A percentile compares a stretch with the other conserved stretches of the same genome.
phyloP scores from a whole-genome alignment of 2,329 filamentous ascomycete species.

The Lasiodiplodia gonubiensis region DNA sequence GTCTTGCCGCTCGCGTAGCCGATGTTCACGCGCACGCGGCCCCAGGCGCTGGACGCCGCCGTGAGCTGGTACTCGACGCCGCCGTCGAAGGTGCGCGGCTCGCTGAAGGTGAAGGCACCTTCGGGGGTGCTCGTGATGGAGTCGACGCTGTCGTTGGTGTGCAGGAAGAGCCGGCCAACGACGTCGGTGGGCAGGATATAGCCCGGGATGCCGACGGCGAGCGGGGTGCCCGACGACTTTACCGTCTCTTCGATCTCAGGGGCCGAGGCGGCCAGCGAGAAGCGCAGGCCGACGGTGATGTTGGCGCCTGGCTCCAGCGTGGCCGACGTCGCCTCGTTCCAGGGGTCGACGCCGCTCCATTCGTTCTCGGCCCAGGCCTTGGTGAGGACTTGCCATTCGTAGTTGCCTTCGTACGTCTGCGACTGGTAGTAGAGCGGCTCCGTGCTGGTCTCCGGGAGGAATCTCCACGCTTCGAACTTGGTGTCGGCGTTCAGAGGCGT shows the following conservation, averaged over 20 bases:
- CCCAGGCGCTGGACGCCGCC: conserved; percentile 54
- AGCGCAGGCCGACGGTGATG: conserved; percentile 58
- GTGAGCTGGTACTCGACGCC: conserved; percentile 50
- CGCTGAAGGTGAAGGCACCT: conserved; percentile 45
- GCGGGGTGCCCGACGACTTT: conserved; percentile 51
- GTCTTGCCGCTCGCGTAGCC: conserved; percentile 54
- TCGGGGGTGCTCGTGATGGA: conserved; percentile 49
- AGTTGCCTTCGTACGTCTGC: conserved; percentile 65
- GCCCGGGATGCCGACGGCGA: conserved; percentile 61
- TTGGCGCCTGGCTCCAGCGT: conserved; percentile 53
- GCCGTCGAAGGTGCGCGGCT: conserved; percentile 33
- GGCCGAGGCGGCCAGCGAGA: conserved; percentile 55
- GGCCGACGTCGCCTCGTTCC: conserved; percentile 61
- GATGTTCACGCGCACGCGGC: conserved; percentile 56
- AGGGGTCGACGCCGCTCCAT: conserved; percentile 58
- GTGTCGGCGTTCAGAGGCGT: conserved; percentile 58
- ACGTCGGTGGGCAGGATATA: conserved; percentile 60
- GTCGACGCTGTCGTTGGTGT: conserved; percentile 47
- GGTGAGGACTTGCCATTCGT: conserved; percentile 64
- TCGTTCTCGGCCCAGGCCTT: conserved; percentile 63
- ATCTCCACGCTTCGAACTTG: conserved; percentile 62
- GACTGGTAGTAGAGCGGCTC: conserved; percentile 54
- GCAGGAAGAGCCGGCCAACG: conserved; percentile 54
- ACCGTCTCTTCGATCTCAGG: conserved; percentile 57
- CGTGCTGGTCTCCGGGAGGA: conserved; percentile 52